Conservation (phyloP, 78 protist species). For the Dictyostelium brefeldianum region DNA sequence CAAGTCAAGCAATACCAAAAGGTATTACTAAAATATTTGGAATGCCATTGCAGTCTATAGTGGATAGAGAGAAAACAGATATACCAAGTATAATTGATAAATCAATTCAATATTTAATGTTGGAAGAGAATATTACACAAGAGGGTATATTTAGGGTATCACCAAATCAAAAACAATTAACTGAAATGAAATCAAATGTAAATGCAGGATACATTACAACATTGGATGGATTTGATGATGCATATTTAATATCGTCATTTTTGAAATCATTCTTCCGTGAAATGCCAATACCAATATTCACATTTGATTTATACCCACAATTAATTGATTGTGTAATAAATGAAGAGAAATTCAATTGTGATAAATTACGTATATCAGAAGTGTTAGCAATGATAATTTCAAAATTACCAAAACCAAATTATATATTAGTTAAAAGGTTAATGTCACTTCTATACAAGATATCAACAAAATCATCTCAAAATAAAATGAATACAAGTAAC, state of each 20-base stretch:
- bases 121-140: neutral
- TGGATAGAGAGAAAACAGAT: conserved; percentile 11
- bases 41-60: neutral
- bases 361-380: neutral
- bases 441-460: conserved; percentile 23
- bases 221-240: conserved; percentile 42
- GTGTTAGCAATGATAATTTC: neutral
- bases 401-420: conserved; percentile 30
- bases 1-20: neutral
- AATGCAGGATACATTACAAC: conserved; percentile 18
- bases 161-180: conserved; percentile 50
- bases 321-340: conserved; percentile 12
- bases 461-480: neutral
- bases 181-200: conserved; percentile 3
- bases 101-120: neutral
- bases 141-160: conserved; percentile 73
- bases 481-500: conserved; percentile 66
- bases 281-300: conserved; percentile 56
- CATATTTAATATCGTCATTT: conserved; percentile 35
- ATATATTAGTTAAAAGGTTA: neutral
- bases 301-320: conserved; percentile 36
- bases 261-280: conserved; percentile 49
- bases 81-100: conserved; percentile 37
- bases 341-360: conserved; percentile 14
- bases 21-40: conserved; percentile 48